phyloP scores from a whole-genome alignment of 257 asterid genomes.

The Salvia splendens region DNA sequence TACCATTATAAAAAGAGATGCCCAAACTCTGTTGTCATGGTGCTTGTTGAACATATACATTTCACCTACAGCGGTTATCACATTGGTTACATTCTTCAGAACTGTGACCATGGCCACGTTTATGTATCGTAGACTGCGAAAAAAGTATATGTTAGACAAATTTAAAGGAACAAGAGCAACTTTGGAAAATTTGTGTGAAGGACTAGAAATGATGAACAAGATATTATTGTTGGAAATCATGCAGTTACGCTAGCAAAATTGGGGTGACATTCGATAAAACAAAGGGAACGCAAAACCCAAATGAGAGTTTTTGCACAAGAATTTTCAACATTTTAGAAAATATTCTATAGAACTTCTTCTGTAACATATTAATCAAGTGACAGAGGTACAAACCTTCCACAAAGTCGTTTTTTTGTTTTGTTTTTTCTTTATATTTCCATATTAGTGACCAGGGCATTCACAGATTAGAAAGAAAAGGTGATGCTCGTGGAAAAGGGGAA shows the following conservation, averaged over 20 bases:
- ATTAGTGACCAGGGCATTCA: not conserved
- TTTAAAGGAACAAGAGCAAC: not conserved
- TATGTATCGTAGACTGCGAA: conserved; percentile 79
- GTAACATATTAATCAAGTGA: conserved; percentile 11
- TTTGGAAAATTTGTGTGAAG: not conserved
- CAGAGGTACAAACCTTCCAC: conserved; percentile 7
- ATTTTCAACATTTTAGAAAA: not conserved
- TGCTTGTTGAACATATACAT: conserved; percentile 90
- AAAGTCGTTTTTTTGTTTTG: not conserved
- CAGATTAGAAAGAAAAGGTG: not conserved
- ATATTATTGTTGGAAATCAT: conserved; percentile 10
- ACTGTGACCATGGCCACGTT: conserved; percentile 99
- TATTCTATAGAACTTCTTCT: conserved; percentile 14
- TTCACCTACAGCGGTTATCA: conserved; percentile 95
- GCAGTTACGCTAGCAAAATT: conserved; percentile 7
- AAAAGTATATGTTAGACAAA: conserved; percentile 20
- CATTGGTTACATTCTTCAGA: conserved; percentile 95
- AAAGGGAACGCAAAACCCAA: conserved; percentile 11
- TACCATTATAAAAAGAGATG: conserved; percentile 96
- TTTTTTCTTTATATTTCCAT: not conserved
- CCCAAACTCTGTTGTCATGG: conserved; percentile 93
- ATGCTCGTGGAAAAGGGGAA: not conserved
- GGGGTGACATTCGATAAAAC: conserved; percentile 2
- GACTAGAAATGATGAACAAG: conserved; percentile 2
- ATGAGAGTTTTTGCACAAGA: not conserved